phyloP scores from a whole-genome alignment of 306 rosid species.

The Lathyrus aphaca region DNA sequence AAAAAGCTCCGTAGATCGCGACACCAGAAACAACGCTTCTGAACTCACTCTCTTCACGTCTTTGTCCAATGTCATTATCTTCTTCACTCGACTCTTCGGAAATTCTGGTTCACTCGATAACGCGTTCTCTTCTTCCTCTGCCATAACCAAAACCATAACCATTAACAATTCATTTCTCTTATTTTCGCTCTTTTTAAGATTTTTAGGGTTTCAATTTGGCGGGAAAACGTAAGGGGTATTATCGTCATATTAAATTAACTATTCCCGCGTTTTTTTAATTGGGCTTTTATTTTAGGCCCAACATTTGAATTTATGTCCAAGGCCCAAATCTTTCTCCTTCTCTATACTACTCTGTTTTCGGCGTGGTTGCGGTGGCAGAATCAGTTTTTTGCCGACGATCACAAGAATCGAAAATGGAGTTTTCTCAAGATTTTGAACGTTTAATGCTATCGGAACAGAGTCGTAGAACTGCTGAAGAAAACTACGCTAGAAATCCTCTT shows the following conservation, averaged over 20 bases:
- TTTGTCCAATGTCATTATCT: constrained; percentile 71
- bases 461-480: constrained; percentile 63
- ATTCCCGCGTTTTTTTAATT: constrained; percentile 10
- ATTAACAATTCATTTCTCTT: not conserved
- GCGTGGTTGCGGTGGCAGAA: not conserved
- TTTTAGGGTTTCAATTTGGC: constrained; percentile 51
- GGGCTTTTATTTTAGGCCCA: constrained; percentile 25
- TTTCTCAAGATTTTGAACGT: constrained; percentile 62
- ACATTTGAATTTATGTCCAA: not conserved
- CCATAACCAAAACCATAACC: constrained; percentile 30
- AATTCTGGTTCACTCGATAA: constrained; percentile 49
- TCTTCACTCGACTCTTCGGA: constrained; percentile 75
- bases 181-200: not conserved
- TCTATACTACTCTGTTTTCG: not conserved
- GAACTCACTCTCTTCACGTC: constrained; percentile 71
- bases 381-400: not conserved
- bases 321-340: constrained; percentile 7
- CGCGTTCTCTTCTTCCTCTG: constrained; percentile 50
- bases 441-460: constrained; percentile 56
- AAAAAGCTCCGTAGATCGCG: constrained; percentile 78
- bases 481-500: constrained; percentile 59
- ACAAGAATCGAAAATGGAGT: constrained; percentile 52
- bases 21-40: constrained; percentile 71
- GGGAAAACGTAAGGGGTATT: constrained; percentile 40
- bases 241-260: not conserved